Base-by-base conservation (phyloP, 2,329 filamentous ascomycete genomes). In the Fusarium tanahbumbuense region DNA sequence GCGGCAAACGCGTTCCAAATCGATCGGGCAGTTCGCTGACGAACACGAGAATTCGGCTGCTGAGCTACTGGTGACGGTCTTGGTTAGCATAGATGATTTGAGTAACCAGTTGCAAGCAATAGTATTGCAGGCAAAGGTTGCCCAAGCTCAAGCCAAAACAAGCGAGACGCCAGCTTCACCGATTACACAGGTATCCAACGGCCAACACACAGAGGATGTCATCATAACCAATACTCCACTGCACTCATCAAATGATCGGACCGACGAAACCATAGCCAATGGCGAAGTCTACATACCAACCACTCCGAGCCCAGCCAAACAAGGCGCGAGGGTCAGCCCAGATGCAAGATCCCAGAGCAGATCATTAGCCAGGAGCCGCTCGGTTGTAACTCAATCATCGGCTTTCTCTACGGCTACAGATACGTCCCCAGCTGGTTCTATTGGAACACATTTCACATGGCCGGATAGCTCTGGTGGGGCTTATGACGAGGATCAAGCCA, bases 371-470 rank as follows among this genome's bases (percentile, higher is more conserved):
- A 46, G 53, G 15, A 46, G 53, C 22, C 12, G n/a, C 30, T 27
- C 20, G 42, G n/a, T 15, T 47, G 12, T 28, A 23, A 56, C 15
- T 20, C 22, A 22, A 46, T 56, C 42, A 18, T 34, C 53, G 15
- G 15, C 10, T 32, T 12, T 8, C 13, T 56, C 20, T 30, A 56
- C 23, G 13, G 13, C 42, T 15, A 3, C n/a, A 25, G 22, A 37
- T 42, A 46, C 42, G 23, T 56, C 53, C 37, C 53, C 53, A 56
- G 53, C 42, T 18, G 28, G 42, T 16, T 56, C 53, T 28, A 22
- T 37, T 56, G 13, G 28, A 22, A 56, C 53, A 37, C 28, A 40
- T 9, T 20, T 56, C n/a, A 56, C 53, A 47, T 56, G 53, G 53
- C 53, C 53, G n/a, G 53, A 46, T n/a, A 56, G 53, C 42, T 40